A percentile compares a stretch with the other conserved stretches of the same genome.
Conservation (phyloP, 129 eudicot species). For the Flaveria bidentis region DNA sequence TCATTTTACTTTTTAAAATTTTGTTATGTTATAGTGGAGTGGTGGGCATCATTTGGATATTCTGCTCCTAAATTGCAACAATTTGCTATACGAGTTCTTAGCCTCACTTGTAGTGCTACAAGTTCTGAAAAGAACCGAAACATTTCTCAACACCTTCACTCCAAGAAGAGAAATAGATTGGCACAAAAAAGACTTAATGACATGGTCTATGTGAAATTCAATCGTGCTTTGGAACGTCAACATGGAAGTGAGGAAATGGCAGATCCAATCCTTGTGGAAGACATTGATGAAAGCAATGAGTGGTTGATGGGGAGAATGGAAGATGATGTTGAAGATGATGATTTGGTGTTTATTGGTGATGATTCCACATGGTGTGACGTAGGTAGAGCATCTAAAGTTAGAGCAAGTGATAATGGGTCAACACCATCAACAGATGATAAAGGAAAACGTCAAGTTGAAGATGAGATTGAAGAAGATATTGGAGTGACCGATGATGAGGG, state of each 20-base stretch:
- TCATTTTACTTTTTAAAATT: neutral
- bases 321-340: neutral
- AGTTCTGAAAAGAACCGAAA: neutral
- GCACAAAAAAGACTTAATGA: neutral
- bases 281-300: conserved; percentile 8
- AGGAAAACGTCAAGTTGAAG: conserved; percentile 8
- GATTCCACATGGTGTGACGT: conserved; percentile 6
- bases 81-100: conserved; percentile 6
- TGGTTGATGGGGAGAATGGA: conserved; percentile 17
- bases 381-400: conserved; percentile 8
- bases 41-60: conserved; percentile 12
- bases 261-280: conserved; percentile 12
- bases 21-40: conserved; percentile 1
- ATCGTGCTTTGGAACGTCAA: neutral
- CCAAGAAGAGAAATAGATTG: neutral
- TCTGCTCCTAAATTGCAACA: conserved; percentile 11
- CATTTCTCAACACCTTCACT: neutral
- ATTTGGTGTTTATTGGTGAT: neutral
- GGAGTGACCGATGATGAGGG: conserved; percentile 14
- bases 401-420: neutral
- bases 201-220: conserved; percentile 8
- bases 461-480: conserved; percentile 11
- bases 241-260: neutral
- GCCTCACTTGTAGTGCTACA: neutral
- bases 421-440: neutral